Evolutionary conservation across 768 basidiomycete genomes (phyloP), one percentile per base, ranked within the genome.

Genomic region (Cystofilobasidium ferigula): DNA sequence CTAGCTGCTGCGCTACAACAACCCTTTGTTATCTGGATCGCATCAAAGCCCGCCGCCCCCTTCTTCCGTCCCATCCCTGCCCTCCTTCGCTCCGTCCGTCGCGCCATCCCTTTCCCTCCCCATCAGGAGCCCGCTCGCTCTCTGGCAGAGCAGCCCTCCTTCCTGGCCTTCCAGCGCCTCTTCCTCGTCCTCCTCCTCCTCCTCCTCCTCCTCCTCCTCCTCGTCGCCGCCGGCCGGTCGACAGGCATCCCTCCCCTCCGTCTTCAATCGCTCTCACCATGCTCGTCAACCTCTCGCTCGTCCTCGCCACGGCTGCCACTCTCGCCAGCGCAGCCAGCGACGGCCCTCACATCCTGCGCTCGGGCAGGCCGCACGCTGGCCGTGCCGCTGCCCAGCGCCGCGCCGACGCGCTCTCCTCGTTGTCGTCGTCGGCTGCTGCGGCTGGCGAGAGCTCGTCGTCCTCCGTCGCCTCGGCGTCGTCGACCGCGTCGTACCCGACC

Each of bases 251-350:
- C 62, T 57, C 30, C 3, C 28, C 18, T 20, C 36, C 20, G 8
- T 26, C 30, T 42, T 26, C 14, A 10, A 24, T 47, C 57, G 47
- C 24, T 22, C 43, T 59, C 34, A 26, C 57, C 30, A 54, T 38
- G 28, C 26, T 54, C 28, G 51, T 54, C 51, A 54, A 63, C 38
- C 61, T 35, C 28, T 12, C 48, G 24, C 61, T 36, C 35, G 34
- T 47, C n/a, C 56, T 34, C 45, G 43, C 42, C 56, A 5, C 51
- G 24, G 24, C 36, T 3, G 38, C 45, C 40, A 34, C 36, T 35
- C 16, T 35, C 34, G 35, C 24, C n/a, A 26, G 51, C 18, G 51
- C 62, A 4, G 30, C 16, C 14, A 30, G 38, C 38, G 14, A 24
- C 22, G 20, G 16, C 24, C 62, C 54, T 38, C 36, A 38, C 3